Evolutionary conservation across 371 early-diverging fungal genomes (phyloP).

Genomic region (Lichtheimia ramosa): DNA sequence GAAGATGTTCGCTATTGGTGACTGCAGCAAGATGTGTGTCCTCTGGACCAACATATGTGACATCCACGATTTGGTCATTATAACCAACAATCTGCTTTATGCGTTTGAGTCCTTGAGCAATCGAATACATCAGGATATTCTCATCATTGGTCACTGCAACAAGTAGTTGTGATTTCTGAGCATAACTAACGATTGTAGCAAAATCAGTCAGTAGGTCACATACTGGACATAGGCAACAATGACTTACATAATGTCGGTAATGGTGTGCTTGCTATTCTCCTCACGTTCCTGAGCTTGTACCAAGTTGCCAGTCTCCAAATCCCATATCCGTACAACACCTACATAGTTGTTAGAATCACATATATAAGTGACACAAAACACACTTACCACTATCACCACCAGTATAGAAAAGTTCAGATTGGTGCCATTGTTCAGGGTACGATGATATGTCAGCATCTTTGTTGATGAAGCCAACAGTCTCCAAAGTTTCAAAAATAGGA

Average conservation of each 20-base stretch:
- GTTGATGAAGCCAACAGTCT: conserved; percentile 70
- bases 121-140: conserved; percentile 80
- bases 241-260: conserved; percentile 63
- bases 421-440: conserved; percentile 41
- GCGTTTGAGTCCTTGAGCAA: conserved; percentile 52
- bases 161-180: conserved; percentile 54
- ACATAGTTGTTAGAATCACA: background rate
- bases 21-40: conserved; percentile 83
- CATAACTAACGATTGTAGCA: conserved; percentile 37
- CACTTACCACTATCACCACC: conserved; percentile 78
- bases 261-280: conserved; percentile 63
- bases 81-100: conserved; percentile 90
- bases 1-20: conserved; percentile 89
- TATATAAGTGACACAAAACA: background rate
- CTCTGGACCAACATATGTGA: conserved; percentile 73
- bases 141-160: conserved; percentile 87
- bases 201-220: background rate
- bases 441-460: conserved; percentile 30
- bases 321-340: conserved; percentile 75
- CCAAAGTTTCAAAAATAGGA: conserved; percentile 83
- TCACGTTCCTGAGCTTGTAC: conserved; percentile 61
- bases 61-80: conserved; percentile 93
- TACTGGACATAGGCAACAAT: background rate
- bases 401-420: conserved; percentile 70
- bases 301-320: conserved; percentile 61